These are phyloP conservation scores for Parmales sp. DNA, from an alignment of 108 stramenopile species.

Conservation along the genomic window DNA sequence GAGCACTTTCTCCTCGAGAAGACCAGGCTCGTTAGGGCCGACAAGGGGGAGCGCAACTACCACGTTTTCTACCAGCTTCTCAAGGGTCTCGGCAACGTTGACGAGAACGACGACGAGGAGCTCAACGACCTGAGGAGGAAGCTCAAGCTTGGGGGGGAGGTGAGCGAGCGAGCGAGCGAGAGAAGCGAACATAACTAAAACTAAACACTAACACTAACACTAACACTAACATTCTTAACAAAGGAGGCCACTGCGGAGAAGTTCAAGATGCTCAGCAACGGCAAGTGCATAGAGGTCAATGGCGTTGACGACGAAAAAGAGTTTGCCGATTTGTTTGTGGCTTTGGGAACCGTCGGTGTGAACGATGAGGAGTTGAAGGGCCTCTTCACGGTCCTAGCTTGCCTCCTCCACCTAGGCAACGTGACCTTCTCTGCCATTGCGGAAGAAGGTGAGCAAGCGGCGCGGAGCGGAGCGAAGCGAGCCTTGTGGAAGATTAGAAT, in stretches of 20 bases:
- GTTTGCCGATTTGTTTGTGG: slow-evolving; percentile 1
- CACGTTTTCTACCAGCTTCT: slow-evolving; percentile 54
- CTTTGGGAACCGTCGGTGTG: slow-evolving; percentile 11
- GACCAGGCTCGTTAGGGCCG: slow-evolving; percentile 20
- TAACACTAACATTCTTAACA: too few species aligned
- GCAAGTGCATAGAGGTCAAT: slow-evolving; percentile 29
- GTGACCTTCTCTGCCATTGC: slow-evolving; percentile 19
- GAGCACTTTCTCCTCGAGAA: slow-evolving; percentile 35
- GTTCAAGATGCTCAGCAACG: slow-evolving; percentile 19
- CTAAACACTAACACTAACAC: too few species aligned
- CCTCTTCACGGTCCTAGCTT: slow-evolving; percentile 24
- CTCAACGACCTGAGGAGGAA: slow-evolving; percentile 15
- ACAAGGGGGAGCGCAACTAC: slow-evolving; percentile 40
- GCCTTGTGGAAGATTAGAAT: too few species aligned
- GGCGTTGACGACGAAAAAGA: slow-evolving; percentile 27
- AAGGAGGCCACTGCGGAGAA: slow-evolving; percentile 11
- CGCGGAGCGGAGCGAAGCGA: too few species aligned
- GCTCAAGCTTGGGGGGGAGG: too few species aligned
- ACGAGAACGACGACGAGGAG: slow-evolving; percentile 17
- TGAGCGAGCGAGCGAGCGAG: too few species aligned
- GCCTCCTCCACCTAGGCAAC: slow-evolving; percentile 45
- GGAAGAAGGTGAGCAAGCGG: not conserved
- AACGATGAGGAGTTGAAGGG: slow-evolving; percentile 10
- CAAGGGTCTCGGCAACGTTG: slow-evolving; percentile 39
- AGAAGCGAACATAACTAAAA: too few species aligned